Percentiles rank a stretch among this genome's conserved stretches.
phyloP scores from a whole-genome alignment of 257 asterid species.

The Buddleja alternifolia region DNA sequence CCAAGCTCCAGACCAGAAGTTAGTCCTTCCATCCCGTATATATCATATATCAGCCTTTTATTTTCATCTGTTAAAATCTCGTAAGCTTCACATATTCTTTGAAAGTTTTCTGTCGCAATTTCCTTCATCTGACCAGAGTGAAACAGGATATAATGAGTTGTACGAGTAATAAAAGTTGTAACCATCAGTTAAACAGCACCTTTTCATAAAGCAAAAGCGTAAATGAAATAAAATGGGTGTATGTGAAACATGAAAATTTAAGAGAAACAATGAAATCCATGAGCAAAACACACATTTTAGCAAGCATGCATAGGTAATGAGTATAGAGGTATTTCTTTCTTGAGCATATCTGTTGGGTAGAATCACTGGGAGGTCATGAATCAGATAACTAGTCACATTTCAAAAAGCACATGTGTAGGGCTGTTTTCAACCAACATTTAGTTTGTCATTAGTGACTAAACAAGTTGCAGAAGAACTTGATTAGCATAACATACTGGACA shows the following conservation, averaged over 20 bases:
- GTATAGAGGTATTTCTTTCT: background rate
- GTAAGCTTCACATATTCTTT: constrained; percentile 94
- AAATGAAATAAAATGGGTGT: background rate
- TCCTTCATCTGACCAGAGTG: constrained; percentile 78
- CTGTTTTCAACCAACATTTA: background rate
- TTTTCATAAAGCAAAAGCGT: constrained; percentile 15
- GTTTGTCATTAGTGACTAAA: background rate
- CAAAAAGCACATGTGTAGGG: background rate
- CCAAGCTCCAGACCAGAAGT: constrained; percentile 96
- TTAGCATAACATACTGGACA: constrained; percentile 8
- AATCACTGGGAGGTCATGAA: constrained; percentile 1
- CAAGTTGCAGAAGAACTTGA: background rate
- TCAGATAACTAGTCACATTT: background rate
- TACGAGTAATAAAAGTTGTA: constrained; percentile 13
- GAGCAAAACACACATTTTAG: constrained; percentile 5
- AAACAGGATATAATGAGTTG: constrained; percentile 15
- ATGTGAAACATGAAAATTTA: constrained; percentile 17
- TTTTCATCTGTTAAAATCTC: constrained; percentile 83
- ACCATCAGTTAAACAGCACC: constrained; percentile 18
- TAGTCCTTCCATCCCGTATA: constrained; percentile 97
- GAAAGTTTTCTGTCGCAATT: constrained; percentile 94
- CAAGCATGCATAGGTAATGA: background rate
- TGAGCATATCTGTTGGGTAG: constrained; percentile 2
- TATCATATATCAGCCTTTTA: constrained; percentile 81
- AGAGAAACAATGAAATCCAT: background rate